Evolutionary conservation across 108 stramenopile genomes (phyloP).

Genomic region (Licmophora abbreviata): DNA sequence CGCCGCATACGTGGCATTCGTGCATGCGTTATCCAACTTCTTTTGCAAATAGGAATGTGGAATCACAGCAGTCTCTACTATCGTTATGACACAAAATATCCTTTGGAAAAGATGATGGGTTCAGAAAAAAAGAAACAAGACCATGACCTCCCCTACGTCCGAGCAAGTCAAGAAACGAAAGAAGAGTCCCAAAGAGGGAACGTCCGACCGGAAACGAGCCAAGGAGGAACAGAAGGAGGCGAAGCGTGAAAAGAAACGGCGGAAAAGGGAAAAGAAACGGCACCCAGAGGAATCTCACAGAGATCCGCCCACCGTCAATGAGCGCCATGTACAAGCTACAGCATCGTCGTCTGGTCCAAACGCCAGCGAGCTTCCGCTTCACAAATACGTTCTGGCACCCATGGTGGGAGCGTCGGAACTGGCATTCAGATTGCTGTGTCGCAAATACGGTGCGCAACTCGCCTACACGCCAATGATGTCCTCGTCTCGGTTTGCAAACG

Average conservation of each 20-base stretch:
- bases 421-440: constrained; percentile 86
- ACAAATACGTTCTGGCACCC: constrained; percentile 78
- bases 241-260: neutral
- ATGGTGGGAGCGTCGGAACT: constrained; percentile 95
- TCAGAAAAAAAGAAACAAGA: too few relatives aligned
- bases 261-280: neutral
- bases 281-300: neutral
- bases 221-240: neutral
- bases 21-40: too few relatives aligned
- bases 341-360: too few relatives aligned
- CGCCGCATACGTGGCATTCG: too few relatives aligned
- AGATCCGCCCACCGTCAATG: neutral
- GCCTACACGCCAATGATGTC: constrained; percentile 98
- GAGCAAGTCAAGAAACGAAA: too few relatives aligned
- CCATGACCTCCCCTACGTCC: too few relatives aligned
- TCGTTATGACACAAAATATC: too few relatives aligned
- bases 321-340: neutral
- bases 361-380: neutral
- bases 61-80: too few relatives aligned
- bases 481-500: constrained; percentile 53
- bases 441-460: constrained; percentile 89
- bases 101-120: too few relatives aligned
- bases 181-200: too few relatives aligned
- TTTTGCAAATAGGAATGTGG: too few relatives aligned
- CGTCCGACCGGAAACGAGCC: too few relatives aligned